phyloP scores from a whole-genome alignment of 2,329 filamentous ascomycete species.

The Diaporthe caulivora region DNA sequence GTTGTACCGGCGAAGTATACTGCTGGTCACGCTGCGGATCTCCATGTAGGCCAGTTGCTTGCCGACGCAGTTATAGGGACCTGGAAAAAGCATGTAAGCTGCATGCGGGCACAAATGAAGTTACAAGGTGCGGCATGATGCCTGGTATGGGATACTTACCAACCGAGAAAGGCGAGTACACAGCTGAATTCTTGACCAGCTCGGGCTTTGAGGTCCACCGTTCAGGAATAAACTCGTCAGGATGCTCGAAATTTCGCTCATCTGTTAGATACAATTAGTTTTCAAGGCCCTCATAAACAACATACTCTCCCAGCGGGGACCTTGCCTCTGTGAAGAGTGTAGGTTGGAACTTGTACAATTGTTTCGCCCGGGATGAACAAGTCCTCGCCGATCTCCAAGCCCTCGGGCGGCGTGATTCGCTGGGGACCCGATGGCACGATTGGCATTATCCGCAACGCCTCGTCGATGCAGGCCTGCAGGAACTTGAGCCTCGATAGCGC shows the following conservation, averaged over 20 bases:
- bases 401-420: constrained; percentile 25
- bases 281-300: fast-evolving
- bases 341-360: constrained; percentile 30
- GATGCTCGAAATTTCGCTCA: constrained; percentile 40
- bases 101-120: no score
- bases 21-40: constrained; percentile 33
- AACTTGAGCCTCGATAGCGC: constrained; percentile 26
- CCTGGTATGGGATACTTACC: constrained; percentile 17
- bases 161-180: constrained; percentile 36
- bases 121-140: not conserved
- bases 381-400: constrained; percentile 28
- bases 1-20: constrained; percentile 29
- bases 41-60: constrained; percentile 37
- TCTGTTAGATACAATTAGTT: not conserved
- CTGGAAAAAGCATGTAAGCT: constrained; percentile 4
- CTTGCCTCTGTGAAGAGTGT: constrained; percentile 31
- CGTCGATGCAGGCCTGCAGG: constrained; percentile 36
- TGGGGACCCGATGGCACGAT: constrained; percentile 29
- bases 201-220: constrained; percentile 49
- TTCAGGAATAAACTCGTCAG: constrained; percentile 50
- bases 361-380: constrained; percentile 32
- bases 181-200: constrained; percentile 42
- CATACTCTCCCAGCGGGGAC: not conserved
- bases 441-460: constrained; percentile 33
- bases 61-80: constrained; percentile 35